Conservation (phyloP, 495 filamentous ascomycete genomes). For the Hypoxylon lenormandii region DNA sequence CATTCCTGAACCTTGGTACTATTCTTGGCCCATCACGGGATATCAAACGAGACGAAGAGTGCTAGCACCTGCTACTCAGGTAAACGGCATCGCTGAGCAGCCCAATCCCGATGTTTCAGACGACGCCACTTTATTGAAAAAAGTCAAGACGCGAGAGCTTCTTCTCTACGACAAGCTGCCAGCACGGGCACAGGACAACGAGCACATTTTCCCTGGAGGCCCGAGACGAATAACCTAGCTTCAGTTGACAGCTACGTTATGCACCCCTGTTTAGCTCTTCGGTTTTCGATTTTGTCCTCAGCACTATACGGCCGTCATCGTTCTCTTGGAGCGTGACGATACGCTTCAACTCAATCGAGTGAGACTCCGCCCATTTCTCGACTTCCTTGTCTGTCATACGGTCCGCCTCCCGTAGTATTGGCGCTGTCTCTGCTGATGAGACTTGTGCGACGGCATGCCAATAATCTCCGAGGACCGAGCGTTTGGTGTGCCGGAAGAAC, state of each 20-base stretch:
- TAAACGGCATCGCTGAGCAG: background rate
- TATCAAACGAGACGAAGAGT: background rate
- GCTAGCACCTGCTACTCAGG: background rate
- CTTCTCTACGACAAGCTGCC: slow-evolving; percentile 7
- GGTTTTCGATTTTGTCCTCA: background rate
- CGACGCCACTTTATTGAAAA: background rate
- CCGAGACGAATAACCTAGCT: background rate
- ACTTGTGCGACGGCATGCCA: too few relatives aligned
- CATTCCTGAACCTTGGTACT: background rate
- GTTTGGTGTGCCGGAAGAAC: too few relatives aligned
- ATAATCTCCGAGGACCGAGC: too few relatives aligned
- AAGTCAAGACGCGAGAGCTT: background rate
- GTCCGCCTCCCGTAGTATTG: background rate
- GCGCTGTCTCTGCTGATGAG: too few relatives aligned
- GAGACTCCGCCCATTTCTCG: background rate
- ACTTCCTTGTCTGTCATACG: background rate
- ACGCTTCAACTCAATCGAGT: background rate
- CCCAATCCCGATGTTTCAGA: background rate
- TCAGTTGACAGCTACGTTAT: too few relatives aligned
- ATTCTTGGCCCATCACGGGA: background rate
- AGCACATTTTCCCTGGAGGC: slow-evolving; percentile 3
- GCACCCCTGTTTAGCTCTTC: background rate
- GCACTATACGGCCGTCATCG: background rate
- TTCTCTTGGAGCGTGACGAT: background rate
- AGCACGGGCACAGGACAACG: slow-evolving; percentile 3